Percentiles rank a stretch among this genome's conserved stretches.
These are phyloP conservation scores for Citrus medica DNA, from an alignment of 345 rosid genomes.

Conservation along the genomic window DNA sequence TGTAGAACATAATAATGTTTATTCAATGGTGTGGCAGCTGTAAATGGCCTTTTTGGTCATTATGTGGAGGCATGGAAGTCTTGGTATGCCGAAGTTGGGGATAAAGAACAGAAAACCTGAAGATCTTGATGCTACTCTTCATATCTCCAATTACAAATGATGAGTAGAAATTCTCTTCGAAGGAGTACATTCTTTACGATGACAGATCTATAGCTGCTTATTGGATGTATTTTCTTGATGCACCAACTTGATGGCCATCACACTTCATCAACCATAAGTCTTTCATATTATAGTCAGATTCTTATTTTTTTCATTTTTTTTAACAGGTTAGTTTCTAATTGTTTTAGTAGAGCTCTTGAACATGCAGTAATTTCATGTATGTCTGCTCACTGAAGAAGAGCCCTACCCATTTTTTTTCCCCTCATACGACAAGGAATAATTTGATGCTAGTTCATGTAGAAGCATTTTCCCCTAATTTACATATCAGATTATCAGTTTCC, in stretches of 20 bases:
- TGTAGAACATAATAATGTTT: conserved; percentile 10
- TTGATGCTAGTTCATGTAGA: background rate
- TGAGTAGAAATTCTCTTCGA: background rate
- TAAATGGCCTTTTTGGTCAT: conserved; percentile 63
- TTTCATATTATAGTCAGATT: background rate
- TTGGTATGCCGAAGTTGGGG: conserved; percentile 54
- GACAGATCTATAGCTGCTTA: background rate
- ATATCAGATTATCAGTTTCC: background rate
- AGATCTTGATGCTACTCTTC: conserved; percentile 17
- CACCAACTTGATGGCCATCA: background rate
- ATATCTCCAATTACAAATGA: conserved; percentile 13
- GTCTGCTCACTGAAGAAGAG: background rate
- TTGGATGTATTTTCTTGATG: conserved; percentile 24
- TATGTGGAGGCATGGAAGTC: conserved; percentile 65
- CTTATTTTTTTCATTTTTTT: background rate
- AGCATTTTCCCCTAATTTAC: background rate
- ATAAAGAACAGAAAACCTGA: conserved; percentile 29
- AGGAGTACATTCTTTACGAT: background rate
- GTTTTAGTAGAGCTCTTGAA: background rate
- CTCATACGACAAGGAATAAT: background rate
- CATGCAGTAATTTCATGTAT: conserved; percentile 3
- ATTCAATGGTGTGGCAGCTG: conserved; percentile 43
- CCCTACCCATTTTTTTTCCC: background rate
- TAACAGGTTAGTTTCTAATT: background rate
- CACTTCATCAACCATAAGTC: background rate